These are phyloP conservation scores for Clonostachys byssicola DNA, from an alignment of 2,329 filamentous ascomycete species.

Conservation along the genomic window DNA sequence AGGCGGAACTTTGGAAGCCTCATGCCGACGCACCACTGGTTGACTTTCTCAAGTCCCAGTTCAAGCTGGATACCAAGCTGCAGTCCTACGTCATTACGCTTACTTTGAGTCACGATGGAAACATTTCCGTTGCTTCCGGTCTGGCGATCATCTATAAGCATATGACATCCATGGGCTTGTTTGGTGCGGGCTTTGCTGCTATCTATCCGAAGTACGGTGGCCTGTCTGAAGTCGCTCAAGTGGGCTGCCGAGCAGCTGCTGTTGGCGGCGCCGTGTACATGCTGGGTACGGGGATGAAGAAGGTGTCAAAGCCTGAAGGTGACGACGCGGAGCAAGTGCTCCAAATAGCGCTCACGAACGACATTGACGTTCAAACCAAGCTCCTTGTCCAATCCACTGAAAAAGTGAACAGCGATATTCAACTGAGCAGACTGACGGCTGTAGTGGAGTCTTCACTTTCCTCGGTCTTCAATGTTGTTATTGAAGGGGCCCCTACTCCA, in stretches of 20 bases:
- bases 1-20: conserved; percentile 53
- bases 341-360: conserved; percentile 50
- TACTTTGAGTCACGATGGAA: conserved; percentile 66
- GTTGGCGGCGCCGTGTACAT: conserved; percentile 92
- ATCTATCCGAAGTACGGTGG: conserved; percentile 93
- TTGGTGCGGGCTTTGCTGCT: conserved; percentile 85
- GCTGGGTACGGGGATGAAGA: conserved; percentile 64
- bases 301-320: conserved; percentile 10
- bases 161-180: conserved; percentile 79
- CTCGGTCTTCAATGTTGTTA: conserved; percentile 62
- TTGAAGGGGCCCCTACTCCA: conserved; percentile 73
- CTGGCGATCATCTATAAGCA: conserved; percentile 74
- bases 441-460: conserved; percentile 64
- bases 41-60: conserved; percentile 55
- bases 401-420: too few relatives aligned
- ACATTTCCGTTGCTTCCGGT: conserved; percentile 59
- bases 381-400: conserved; percentile 40
- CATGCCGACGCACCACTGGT: conserved; percentile 51
- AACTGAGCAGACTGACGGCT: conserved; percentile 50
- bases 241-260: conserved; percentile 83
- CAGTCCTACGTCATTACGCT: conserved; percentile 62
- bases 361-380: conserved; percentile 50
- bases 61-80: conserved; percentile 64
- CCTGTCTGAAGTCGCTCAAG: conserved; percentile 82
- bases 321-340: conserved; percentile 18